Conservation (phyloP, 2,329 filamentous ascomycete species). For the Basipetospora chlamydospora region DNA sequence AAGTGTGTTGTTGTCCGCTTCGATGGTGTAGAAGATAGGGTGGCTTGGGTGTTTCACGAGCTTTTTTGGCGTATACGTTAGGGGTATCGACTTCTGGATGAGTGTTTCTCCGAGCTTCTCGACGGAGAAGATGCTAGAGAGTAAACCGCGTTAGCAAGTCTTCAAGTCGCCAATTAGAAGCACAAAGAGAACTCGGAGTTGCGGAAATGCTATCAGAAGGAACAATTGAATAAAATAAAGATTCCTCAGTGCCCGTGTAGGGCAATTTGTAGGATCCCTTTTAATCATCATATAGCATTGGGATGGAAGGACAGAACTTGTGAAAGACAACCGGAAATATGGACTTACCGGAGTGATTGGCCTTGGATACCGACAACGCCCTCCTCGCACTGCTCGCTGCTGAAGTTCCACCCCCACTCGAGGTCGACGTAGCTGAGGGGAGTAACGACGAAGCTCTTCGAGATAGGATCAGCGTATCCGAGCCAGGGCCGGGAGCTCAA, state of each 20-base stretch:
- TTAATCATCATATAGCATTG: conserved; percentile 46
- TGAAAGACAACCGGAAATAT: conserved; percentile 4
- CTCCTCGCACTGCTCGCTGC: conserved; percentile 83
- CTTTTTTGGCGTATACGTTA: conserved; percentile 81
- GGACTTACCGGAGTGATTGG: conserved; percentile 64
- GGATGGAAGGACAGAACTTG: conserved; percentile 18
- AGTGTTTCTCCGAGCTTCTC: conserved; percentile 76
- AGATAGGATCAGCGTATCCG: conserved; percentile 73
- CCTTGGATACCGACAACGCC: conserved; percentile 90
- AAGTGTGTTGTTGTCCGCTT: conserved; percentile 84
- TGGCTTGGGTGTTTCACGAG: conserved; percentile 79
- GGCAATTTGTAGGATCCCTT: conserved; percentile 46
- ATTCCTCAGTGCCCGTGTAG: conserved; percentile 37
- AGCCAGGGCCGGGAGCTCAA: conserved; percentile 93
- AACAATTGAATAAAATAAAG: conserved; percentile 66
- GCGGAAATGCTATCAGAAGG: conserved; percentile 76
- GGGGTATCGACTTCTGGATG: conserved; percentile 69
- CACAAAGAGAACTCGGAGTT: conserved; percentile 11
- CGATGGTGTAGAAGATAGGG: conserved; percentile 84
- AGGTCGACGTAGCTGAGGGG: conserved; percentile 78
- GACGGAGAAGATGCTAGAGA: conserved; percentile 77
- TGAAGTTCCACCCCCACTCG: conserved; percentile 94
- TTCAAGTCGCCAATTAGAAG: not conserved
- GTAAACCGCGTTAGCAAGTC: conserved; percentile 7
- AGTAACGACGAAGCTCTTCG: conserved; percentile 75